These are phyloP conservation scores for Talaromyces sp. DNA, from an alignment of 2,329 filamentous ascomycete species.

Conservation along the genomic window DNA sequence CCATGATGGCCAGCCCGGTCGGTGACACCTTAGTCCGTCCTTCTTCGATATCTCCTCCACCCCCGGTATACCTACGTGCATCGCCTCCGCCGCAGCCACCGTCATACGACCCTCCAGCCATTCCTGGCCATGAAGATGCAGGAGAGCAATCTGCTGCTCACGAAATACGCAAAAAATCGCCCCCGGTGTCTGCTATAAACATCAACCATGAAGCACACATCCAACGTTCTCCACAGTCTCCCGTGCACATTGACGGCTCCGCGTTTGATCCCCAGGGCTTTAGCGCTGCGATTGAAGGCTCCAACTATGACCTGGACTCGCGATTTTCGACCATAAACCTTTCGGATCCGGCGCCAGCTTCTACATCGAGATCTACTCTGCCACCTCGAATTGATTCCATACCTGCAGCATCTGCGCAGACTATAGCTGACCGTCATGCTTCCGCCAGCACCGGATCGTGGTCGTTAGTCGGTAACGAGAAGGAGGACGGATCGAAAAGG, in stretches of 20 bases:
- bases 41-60: slow-evolving; percentile 39
- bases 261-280: slow-evolving; percentile 28
- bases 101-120: slow-evolving; percentile 19
- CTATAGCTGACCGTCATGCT: slow-evolving; percentile 28
- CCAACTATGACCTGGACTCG: slow-evolving; percentile 23
- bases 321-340: slow-evolving; percentile 30
- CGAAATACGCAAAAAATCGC: slow-evolving; percentile 28
- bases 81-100: slow-evolving; percentile 30
- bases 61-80: slow-evolving; percentile 43
- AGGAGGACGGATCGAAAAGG: slow-evolving; percentile 24
- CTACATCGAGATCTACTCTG: slow-evolving; percentile 13
- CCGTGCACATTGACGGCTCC: slow-evolving; percentile 33
- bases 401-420: neutral
- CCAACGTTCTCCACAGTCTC: slow-evolving; percentile 33
- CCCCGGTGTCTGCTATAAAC: slow-evolving; percentile 22
- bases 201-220: slow-evolving; percentile 25
- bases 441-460: slow-evolving; percentile 36
- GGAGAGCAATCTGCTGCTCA: slow-evolving; percentile 18
- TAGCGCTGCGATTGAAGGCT: slow-evolving; percentile 28
- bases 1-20: slow-evolving; percentile 29
- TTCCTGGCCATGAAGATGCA: slow-evolving; percentile 1
- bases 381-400: slow-evolving; percentile 28
- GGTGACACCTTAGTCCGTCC: slow-evolving; percentile 19
- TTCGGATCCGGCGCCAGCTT: slow-evolving; percentile 20
- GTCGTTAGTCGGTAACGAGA: slow-evolving; percentile 31